Evolutionary conservation across 345 rosid species (phyloP).

Genomic region (Cardamine occulta): DNA sequence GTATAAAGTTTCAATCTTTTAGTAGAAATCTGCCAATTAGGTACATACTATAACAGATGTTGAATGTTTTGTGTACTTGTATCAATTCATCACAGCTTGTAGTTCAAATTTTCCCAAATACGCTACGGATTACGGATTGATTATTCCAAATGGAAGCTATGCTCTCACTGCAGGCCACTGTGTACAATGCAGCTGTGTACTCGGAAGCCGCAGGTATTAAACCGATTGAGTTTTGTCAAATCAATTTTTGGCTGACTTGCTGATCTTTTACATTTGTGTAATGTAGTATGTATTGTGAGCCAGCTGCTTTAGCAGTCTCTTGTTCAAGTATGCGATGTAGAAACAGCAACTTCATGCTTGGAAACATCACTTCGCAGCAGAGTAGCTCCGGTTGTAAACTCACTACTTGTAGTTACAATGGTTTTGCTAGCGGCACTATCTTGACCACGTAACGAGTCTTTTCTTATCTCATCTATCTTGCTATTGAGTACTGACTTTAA

Average conservation of each 20-base stretch:
- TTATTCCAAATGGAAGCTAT: slow-evolving; percentile 91
- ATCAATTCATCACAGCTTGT: slow-evolving; percentile 58
- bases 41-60: neutral
- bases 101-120: slow-evolving; percentile 82
- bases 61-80: slow-evolving; percentile 20
- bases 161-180: slow-evolving; percentile 93
- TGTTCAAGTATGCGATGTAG: slow-evolving; percentile 96
- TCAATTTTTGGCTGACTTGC: slow-evolving; percentile 21
- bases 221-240: neutral
- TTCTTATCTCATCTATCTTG: neutral
- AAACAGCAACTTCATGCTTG: slow-evolving; percentile 83
- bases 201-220: slow-evolving; percentile 75
- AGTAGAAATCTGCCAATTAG: neutral
- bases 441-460: slow-evolving; percentile 58
- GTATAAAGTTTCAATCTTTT: slow-evolving; percentile 17
- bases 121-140: slow-evolving; percentile 72
- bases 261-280: slow-evolving; percentile 13
- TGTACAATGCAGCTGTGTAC: slow-evolving; percentile 93
- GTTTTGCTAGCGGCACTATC: slow-evolving; percentile 80
- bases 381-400: slow-evolving; percentile 92
- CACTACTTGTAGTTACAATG: slow-evolving; percentile 75
- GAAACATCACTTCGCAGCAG: slow-evolving; percentile 69
- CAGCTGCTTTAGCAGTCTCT: slow-evolving; percentile 85
- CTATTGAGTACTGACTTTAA: slow-evolving; percentile 1
- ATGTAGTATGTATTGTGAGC: slow-evolving; percentile 84